Percentiles rank a stretch among this genome's conserved stretches.
phyloP scores from a whole-genome alignment of 2,329 filamentous ascomycete genomes.

The Fusarium sp. region DNA sequence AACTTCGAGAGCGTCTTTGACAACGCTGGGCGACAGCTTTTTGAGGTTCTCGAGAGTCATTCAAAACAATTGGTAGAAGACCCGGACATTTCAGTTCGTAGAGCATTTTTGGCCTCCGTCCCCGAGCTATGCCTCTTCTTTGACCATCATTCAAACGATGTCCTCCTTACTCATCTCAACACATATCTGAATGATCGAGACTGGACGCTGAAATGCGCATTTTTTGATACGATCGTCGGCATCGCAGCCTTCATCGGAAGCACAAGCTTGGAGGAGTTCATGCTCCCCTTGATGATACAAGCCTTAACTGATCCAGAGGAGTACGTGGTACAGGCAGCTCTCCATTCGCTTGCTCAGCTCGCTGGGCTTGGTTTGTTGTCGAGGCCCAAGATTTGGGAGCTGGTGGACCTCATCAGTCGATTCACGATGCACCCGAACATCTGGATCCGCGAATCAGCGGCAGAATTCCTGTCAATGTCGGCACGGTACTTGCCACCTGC shows the following conservation, averaged over 20 bases:
- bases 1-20: constrained; percentile 88
- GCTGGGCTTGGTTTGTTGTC: constrained; percentile 89
- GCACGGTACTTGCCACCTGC: constrained; percentile 80
- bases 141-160: constrained; percentile 89
- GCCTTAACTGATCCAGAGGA: constrained; percentile 93
- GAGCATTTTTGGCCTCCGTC: constrained; percentile 91
- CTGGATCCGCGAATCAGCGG: constrained; percentile 92
- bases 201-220: constrained; percentile 96
- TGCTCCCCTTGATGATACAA: constrained; percentile 94
- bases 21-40: constrained; percentile 81
- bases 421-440: constrained; percentile 94
- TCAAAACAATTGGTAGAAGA: constrained; percentile 93
- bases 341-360: constrained; percentile 88
- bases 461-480: constrained; percentile 82
- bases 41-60: constrained; percentile 85
- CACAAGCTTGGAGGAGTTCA: constrained; percentile 91
- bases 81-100: constrained; percentile 81
- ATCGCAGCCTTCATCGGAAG: constrained; percentile 92
- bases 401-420: constrained; percentile 82
- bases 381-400: constrained; percentile 83
- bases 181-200: constrained; percentile 97
- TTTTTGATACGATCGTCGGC: constrained; percentile 94
- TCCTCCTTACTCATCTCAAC: constrained; percentile 95
- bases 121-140: constrained; percentile 95
- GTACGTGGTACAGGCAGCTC: constrained; percentile 88